A percentile compares a stretch with the other conserved stretches of the same genome.
Conservation (phyloP, 441 rosid species). For the Rhodomyrtus psidioides region DNA sequence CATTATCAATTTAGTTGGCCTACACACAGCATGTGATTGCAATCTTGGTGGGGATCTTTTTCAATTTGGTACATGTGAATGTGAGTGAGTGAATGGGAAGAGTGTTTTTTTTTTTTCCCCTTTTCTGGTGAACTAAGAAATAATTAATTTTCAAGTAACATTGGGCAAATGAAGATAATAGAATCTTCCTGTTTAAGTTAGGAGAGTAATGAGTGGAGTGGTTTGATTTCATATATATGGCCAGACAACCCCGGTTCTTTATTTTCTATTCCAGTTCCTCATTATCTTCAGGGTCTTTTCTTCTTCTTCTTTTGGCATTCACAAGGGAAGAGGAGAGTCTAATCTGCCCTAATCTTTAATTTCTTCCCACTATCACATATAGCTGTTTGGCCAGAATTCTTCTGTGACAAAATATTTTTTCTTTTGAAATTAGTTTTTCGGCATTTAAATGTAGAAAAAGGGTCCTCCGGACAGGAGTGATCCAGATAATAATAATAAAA, state of each 20-base stretch:
- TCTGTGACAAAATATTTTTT: no score
- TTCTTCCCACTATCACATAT: not conserved
- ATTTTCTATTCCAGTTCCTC: not conserved
- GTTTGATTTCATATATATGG: not conserved
- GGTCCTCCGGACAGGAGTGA: no score
- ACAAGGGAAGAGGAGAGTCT: not conserved
- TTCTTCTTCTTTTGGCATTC: not conserved
- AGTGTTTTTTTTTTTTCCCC: rapidly evolving
- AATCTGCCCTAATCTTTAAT: not conserved
- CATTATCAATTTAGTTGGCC: no score
- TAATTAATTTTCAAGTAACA: not conserved
- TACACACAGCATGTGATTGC: not conserved
- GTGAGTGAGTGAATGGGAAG: not conserved
- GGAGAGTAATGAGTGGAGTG: not conserved
- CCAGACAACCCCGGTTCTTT: not conserved
- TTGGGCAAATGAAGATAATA: not conserved
- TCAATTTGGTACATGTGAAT: not conserved
- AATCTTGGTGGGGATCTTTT: not conserved
- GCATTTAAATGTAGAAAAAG: no score
- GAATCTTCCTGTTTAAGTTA: not conserved
- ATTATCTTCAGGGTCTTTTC: not conserved
- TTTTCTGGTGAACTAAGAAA: not conserved
- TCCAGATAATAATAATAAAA: no score
- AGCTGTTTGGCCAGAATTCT: no score
- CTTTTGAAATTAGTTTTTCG: no score